Base-by-base conservation (phyloP, 2,329 filamentous ascomycete genomes). In the Fusarium sulawesiense region DNA sequence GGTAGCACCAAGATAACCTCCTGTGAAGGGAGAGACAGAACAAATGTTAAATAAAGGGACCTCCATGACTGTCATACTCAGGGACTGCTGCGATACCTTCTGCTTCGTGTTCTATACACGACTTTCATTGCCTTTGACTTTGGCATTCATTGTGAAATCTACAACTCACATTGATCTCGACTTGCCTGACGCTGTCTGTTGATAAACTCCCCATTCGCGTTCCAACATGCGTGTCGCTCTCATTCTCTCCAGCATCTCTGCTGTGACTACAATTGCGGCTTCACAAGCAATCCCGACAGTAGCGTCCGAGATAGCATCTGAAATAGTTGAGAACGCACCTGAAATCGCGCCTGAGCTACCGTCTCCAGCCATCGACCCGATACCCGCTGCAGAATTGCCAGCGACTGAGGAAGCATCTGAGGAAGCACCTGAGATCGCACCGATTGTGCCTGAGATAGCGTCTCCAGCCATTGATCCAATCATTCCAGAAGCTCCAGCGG, bases 201-300 rank as follows among this genome's bases (percentile, higher is more conserved):
- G 14, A 25, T 27, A 8, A 27, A 25, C 21, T 51, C 21, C 7
- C 13, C n/a, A 12, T 32, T 18, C 8, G 7, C 44, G 8, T 32
- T 49, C 21, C 48, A 61, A 25, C n/a, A 66, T 66, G 63, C 63
- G 27, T 14, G 7, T 6, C 44, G 21, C 48, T 37, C 16, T 49
- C 16, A 18, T 50, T 29, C 20, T 66, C 8, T 21, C 18, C 34
- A 46, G 55, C 44, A 61, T 66, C 16, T 41, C 55, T 41, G 30
- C 55, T 41, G 41, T 61, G 41, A 27, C 37, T 42, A 49, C 20
- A 49, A 54, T 42, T 7, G 40, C 32, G n/a, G 48, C 62, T 42
- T 46, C 48, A 49, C 44, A 56, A 2, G 21, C 45, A 3, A 25
- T 21, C 27, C 59, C 61, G 1, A 13, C 27, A 18, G 42, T 25